These are phyloP conservation scores for Kwoniella dejecticola DNA, from an alignment of 768 basidiomycete genomes.

Conservation along the genomic window DNA sequence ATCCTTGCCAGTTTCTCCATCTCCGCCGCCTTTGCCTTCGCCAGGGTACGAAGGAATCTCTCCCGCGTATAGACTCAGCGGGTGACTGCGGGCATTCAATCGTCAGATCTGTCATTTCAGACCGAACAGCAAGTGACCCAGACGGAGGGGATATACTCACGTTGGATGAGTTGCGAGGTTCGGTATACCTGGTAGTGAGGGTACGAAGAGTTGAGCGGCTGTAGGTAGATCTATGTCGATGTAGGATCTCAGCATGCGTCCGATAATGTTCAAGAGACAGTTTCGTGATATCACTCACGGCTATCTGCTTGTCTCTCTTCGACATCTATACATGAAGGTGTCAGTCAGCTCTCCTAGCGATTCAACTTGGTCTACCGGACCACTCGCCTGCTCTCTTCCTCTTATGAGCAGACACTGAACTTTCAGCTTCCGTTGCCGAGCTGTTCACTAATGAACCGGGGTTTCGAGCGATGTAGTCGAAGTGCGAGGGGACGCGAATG, in stretches of 20 bases:
- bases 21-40: slow-evolving; percentile 48
- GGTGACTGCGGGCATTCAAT: slow-evolving; percentile 45
- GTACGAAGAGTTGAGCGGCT: slow-evolving; percentile 55
- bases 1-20: slow-evolving; percentile 50
- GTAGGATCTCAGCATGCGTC: too few relatives aligned
- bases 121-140: too few relatives aligned
- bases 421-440: slow-evolving; percentile 7
- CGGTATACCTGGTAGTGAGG: slow-evolving; percentile 52
- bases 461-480: slow-evolving; percentile 8
- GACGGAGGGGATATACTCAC: slow-evolving; percentile 35
- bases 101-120: too few relatives aligned
- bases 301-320: too few relatives aligned
- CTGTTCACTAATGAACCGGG: neutral
- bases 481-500: neutral
- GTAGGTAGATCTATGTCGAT: slow-evolving; percentile 28
- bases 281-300: neutral
- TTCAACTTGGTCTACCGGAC: too few relatives aligned
- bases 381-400: neutral
- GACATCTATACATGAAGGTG: too few relatives aligned
- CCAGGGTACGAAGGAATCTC: slow-evolving; percentile 54
- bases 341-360: too few relatives aligned
- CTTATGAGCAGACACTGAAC: slow-evolving; percentile 5
- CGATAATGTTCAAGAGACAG: neutral
- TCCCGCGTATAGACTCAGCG: slow-evolving; percentile 54
- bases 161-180: slow-evolving; percentile 53